Evolutionary conservation across 345 rosid species (phyloP).

Genomic region (Eucalyptus leucophloia): DNA sequence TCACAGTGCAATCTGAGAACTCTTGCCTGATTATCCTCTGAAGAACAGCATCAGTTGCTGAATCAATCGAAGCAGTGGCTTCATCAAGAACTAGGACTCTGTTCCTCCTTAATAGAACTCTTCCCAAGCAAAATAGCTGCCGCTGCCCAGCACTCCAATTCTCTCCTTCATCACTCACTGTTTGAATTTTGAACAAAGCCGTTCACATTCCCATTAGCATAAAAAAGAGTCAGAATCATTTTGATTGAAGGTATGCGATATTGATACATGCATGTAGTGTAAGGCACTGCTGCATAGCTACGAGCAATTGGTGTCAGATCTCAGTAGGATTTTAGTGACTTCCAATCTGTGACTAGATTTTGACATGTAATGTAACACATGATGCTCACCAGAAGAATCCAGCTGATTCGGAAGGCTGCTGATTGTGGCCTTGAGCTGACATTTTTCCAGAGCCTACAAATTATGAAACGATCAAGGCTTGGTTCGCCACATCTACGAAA

Average conservation of each 20-base stretch:
- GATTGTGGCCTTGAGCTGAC: conserved; percentile 60
- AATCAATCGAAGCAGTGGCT: conserved; percentile 67
- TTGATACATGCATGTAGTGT: background rate
- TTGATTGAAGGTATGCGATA: background rate
- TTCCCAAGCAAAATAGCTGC: conserved; percentile 68
- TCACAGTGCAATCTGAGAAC: conserved; percentile 49
- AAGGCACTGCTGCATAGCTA: background rate
- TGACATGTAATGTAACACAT: background rate
- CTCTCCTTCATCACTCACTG: conserved; percentile 77
- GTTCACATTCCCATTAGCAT: background rate
- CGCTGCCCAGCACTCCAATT: conserved; percentile 81
- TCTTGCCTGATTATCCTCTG: conserved; percentile 61
- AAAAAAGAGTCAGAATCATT: background rate
- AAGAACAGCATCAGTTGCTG: conserved; percentile 55
- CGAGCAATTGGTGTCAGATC: background rate
- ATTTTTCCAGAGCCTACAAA: conserved; percentile 53
- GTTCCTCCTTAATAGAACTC: conserved; percentile 55
- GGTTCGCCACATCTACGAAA: background rate
- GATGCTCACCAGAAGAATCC: conserved; percentile 44
- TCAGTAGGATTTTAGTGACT: background rate
- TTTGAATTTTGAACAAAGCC: background rate
- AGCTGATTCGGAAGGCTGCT: conserved; percentile 45
- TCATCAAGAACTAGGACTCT: conserved; percentile 44
- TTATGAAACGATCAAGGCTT: background rate
- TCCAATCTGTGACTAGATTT: background rate